These are phyloP conservation scores for Oehlia diaphana DNA, from an alignment of 192 early-diverging fungal species.

Conservation along the genomic window DNA sequence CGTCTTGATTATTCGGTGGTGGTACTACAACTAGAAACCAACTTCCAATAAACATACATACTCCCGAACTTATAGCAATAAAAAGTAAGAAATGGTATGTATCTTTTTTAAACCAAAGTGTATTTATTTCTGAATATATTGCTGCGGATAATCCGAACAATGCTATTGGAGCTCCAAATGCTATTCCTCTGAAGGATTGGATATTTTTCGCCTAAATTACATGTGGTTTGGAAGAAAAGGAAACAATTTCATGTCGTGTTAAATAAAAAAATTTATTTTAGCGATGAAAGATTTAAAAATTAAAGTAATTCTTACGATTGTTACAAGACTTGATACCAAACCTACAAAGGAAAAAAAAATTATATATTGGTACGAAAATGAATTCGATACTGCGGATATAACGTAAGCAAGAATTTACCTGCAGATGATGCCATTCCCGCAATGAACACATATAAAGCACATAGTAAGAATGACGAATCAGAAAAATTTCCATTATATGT, in stretches of 20 bases:
- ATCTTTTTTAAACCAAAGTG: constrained; percentile 48
- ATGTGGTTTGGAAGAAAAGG: no score
- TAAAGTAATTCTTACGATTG: neutral
- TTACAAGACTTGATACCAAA: constrained; percentile 1
- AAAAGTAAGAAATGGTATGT: constrained; percentile 53
- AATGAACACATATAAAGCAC: constrained; percentile 1
- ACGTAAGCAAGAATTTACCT: neutral
- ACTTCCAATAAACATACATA: constrained; percentile 47
- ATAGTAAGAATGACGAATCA: neutral
- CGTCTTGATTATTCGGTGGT: neutral
- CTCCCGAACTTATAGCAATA: constrained; percentile 49
- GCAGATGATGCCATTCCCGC: constrained; percentile 5
- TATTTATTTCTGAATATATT: constrained; percentile 60
- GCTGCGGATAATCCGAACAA: constrained; percentile 64
- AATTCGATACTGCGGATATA: neutral
- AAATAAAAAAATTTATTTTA: no score
- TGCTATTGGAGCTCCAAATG: constrained; percentile 60
- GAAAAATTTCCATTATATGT: constrained; percentile 1
- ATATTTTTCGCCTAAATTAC: neutral
- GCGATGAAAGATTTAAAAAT: neutral
- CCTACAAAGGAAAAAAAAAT: neutral
- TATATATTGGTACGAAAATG: neutral
- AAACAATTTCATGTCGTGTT: no score
- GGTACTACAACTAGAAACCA: constrained; percentile 15
- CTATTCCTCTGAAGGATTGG: constrained; percentile 51